Evolutionary conservation across 2,329 filamentous ascomycete species (phyloP).

Genomic region (Phialemonium atrogriseum): DNA sequence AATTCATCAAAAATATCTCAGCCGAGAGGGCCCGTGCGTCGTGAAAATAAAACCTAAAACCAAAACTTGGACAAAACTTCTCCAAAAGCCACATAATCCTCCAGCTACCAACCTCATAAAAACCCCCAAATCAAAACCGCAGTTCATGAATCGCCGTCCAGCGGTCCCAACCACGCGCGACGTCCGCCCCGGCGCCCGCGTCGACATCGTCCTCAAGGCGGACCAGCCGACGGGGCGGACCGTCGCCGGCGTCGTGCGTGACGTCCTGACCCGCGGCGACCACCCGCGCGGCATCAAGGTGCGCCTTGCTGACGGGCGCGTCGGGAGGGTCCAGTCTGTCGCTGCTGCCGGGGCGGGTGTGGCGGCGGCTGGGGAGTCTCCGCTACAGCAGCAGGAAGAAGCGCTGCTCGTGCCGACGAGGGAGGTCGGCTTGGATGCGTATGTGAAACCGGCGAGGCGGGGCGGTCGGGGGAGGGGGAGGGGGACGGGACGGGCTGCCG

Average conservation of each 20-base stretch:
- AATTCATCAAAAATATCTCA: too few species aligned
- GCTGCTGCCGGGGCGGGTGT: conserved; percentile 16
- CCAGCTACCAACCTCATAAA: too few species aligned
- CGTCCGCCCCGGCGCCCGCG: conserved; percentile 52
- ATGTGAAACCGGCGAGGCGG: conserved; percentile 30
- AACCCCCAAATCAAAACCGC: too few species aligned
- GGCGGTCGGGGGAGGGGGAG: conserved; percentile 17
- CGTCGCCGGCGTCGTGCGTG: conserved; percentile 56
- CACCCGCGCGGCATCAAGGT: conserved; percentile 77
- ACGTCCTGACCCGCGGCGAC: conserved; percentile 63
- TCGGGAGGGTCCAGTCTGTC: conserved; percentile 66
- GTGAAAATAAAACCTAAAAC: too few species aligned
- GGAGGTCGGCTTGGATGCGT: conserved; percentile 41
- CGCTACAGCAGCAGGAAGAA: conserved; percentile 14
- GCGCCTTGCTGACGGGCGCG: conserved; percentile 59
- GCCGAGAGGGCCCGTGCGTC: too few species aligned
- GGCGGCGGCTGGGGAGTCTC: conserved; percentile 1
- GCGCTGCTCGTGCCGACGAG: conserved; percentile 29
- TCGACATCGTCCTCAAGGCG: conserved; percentile 67
- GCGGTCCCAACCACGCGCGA: conserved; percentile 38
- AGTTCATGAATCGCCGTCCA: conserved; percentile 1
- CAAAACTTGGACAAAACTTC: too few species aligned
- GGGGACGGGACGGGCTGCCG: conserved; percentile 8
- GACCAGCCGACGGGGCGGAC: conserved; percentile 69
- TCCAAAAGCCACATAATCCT: too few species aligned